phyloP scores from a whole-genome alignment of 345 rosid genomes.

The Murraya paniculata region DNA sequence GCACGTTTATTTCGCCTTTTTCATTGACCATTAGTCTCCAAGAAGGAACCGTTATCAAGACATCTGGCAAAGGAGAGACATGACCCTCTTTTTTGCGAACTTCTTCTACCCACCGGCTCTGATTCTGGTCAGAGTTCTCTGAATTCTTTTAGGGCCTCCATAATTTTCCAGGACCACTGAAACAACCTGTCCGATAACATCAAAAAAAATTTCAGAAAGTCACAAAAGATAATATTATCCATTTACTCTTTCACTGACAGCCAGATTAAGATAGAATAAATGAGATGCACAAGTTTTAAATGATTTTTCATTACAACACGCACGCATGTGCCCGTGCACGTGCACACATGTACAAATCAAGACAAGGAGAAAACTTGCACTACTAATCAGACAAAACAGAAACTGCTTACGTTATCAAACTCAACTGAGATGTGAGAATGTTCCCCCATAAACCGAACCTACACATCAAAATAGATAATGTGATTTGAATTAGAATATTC shows the following conservation, averaged over 20 bases:
- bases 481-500: constrained; percentile 24
- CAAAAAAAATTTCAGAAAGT: neutral
- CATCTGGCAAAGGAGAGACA: constrained; percentile 41
- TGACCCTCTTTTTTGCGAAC: constrained; percentile 72
- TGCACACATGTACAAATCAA: too few species aligned
- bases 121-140: constrained; percentile 40
- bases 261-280: neutral
- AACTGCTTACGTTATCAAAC: constrained; percentile 61
- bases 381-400: neutral
- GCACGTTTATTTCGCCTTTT: constrained; percentile 65
- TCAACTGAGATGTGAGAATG: constrained; percentile 69
- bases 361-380: neutral
- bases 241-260: neutral
- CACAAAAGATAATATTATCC: neutral
- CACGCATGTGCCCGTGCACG: neutral
- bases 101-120: constrained; percentile 67
- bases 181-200: constrained; percentile 60
- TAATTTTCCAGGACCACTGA: constrained; percentile 87
- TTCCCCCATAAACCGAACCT: constrained; percentile 77
- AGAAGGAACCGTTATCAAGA: constrained; percentile 51
- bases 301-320: neutral
- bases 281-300: neutral
- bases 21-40: constrained; percentile 75
- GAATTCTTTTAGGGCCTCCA: constrained; percentile 33
- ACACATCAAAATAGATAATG: constrained; percentile 30